A percentile compares a stretch with the other conserved stretches of the same genome.
Conservation (phyloP, 2,329 filamentous ascomycete genomes). For the Trichoderma sp. region DNA sequence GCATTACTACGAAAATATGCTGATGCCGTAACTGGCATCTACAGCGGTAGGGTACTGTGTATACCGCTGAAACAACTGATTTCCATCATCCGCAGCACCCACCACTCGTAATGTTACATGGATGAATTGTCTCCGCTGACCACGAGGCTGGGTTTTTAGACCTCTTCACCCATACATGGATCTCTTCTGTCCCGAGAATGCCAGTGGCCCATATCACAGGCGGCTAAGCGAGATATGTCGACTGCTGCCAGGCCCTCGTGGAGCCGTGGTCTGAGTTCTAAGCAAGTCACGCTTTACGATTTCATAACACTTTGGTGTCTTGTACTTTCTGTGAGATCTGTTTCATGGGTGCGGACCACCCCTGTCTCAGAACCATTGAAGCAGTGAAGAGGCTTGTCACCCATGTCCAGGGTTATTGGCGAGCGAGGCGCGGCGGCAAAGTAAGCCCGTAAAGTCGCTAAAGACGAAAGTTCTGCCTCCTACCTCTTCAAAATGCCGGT, state of each 20-base stretch:
- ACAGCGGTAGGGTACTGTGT: conserved; percentile 40
- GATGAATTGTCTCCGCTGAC: not conserved
- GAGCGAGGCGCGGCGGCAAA: not conserved
- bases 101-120: not conserved
- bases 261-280: conserved; percentile 27
- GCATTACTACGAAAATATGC: conserved; percentile 41
- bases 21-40: conserved; percentile 40
- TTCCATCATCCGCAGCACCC: no score
- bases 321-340: not conserved
- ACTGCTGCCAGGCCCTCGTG: conserved; percentile 40
- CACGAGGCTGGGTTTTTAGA: conserved; percentile 28
- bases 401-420: not conserved
- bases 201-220: conserved; percentile 37
- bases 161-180: conserved; percentile 28
- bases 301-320: no score
- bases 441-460: not conserved
- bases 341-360: not conserved
- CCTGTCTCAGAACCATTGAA: conserved; percentile 12
- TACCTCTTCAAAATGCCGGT: no score
- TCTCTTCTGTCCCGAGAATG: conserved; percentile 37
- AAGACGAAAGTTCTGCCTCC: not conserved
- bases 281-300: not conserved
- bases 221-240: conserved; percentile 42
- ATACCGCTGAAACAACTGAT: not conserved
- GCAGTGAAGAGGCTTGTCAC: not conserved